phyloP scores from a whole-genome alignment of 2,329 filamentous ascomycete genomes.

The Fusarium chlamydosporum region DNA sequence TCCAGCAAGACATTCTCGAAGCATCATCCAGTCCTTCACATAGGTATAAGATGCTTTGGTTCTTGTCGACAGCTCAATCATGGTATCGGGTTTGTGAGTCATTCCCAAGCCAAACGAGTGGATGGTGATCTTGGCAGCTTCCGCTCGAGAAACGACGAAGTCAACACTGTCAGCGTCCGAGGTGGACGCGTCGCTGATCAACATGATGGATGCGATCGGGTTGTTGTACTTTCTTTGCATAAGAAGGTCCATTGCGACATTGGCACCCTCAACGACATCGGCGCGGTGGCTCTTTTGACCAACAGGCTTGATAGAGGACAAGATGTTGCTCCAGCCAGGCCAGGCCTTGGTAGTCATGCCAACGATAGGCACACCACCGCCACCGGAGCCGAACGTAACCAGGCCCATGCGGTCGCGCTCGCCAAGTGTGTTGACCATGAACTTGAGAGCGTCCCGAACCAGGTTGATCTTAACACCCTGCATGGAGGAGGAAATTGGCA shows the following conservation, averaged over 20 bases:
- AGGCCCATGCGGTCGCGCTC: slow-evolving; percentile 96
- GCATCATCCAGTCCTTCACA: slow-evolving; percentile 99
- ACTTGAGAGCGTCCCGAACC: slow-evolving; percentile 89
- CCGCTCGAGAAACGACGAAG: slow-evolving; percentile 95
- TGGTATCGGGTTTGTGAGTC: slow-evolving; percentile 98
- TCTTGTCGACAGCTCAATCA: slow-evolving; percentile 95
- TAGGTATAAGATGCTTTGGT: slow-evolving; percentile 99
- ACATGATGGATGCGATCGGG: slow-evolving; percentile 91
- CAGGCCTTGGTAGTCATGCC: slow-evolving; percentile 97
- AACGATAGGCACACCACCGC: slow-evolving; percentile 93
- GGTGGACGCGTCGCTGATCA: slow-evolving; percentile 97
- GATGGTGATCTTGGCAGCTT: slow-evolving; percentile 97
- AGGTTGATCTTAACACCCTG: slow-evolving; percentile 99
- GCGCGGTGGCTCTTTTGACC: slow-evolving; percentile 97
- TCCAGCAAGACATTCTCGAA: slow-evolving; percentile 93
- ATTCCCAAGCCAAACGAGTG: slow-evolving; percentile 96
- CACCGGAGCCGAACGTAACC: slow-evolving; percentile 95
- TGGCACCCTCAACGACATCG: slow-evolving; percentile 96
- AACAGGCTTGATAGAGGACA: slow-evolving; percentile 90
- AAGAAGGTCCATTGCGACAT: slow-evolving; percentile 96
- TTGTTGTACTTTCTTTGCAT: slow-evolving; percentile 99
- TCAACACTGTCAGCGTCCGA: slow-evolving; percentile 96
- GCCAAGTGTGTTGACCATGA: slow-evolving; percentile 90
- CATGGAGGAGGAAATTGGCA: slow-evolving; percentile 98
- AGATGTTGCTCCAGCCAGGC: slow-evolving; percentile 89